phyloP scores from a whole-genome alignment of 1,139 yeast genomes.

The Magnusiomyces suaveolens region DNA sequence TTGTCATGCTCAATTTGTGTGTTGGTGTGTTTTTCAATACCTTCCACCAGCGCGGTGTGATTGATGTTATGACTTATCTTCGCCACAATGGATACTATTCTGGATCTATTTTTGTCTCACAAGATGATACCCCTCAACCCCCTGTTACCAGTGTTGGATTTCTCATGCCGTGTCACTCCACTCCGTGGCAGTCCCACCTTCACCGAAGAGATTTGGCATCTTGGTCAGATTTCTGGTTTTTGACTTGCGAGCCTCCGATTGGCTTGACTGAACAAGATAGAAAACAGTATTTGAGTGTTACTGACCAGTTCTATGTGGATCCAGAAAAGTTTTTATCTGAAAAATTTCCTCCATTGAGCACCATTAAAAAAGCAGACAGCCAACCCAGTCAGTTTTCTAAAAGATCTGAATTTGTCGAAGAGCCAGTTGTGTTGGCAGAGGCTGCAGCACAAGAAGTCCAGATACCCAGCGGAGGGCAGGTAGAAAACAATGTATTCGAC shows the following conservation, averaged over 20 bases:
- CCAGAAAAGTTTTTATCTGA: constrained; percentile 45
- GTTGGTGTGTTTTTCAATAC: constrained; percentile 48
- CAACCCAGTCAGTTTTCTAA: background rate
- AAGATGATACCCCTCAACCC: background rate
- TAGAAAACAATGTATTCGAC: no score
- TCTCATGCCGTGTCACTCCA: constrained; percentile 91
- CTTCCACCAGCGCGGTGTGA: constrained; percentile 77
- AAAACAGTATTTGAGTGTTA: constrained; percentile 61
- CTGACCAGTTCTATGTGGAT: constrained; percentile 69
- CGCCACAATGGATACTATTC: constrained; percentile 28
- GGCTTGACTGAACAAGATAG: constrained; percentile 27
- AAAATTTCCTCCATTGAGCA: constrained; percentile 35
- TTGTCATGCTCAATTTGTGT: constrained; percentile 36
- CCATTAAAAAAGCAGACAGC: constrained; percentile 1
- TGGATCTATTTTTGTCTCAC: background rate
- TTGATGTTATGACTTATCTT: constrained; percentile 52
- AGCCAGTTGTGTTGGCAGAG: background rate
- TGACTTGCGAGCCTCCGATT: constrained; percentile 90
- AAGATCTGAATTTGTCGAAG: background rate
- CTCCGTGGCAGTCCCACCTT: constrained; percentile 86
- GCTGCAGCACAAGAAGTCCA: background rate
- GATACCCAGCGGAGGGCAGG: background rate
- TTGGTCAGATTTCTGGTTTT: constrained; percentile 50
- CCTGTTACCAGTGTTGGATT: constrained; percentile 49
- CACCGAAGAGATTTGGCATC: constrained; percentile 42